Conservation (phyloP, 106 monocot genomes). For the Phalaenopsis equestris region DNA sequence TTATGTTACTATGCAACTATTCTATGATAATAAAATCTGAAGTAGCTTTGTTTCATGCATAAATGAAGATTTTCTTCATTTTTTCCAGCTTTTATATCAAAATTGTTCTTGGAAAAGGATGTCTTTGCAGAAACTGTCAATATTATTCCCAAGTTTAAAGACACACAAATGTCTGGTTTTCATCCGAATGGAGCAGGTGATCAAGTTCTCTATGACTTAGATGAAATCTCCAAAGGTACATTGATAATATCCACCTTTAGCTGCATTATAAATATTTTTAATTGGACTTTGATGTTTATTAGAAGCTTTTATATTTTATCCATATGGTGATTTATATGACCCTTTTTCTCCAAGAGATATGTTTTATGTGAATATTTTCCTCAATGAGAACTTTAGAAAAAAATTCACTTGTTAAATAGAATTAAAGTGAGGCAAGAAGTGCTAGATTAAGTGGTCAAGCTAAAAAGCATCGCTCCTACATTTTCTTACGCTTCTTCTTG, state of each 20-base stretch:
- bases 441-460: background rate
- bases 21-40: background rate
- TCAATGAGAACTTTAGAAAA: background rate
- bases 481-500: too few species aligned
- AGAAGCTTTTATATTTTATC: background rate
- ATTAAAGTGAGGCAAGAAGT: background rate
- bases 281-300: background rate
- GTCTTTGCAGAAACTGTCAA: slow-evolving; percentile 8
- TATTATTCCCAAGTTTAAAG: slow-evolving; percentile 12
- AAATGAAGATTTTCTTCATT: background rate
- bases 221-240: slow-evolving; percentile 14
- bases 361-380: background rate
- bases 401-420: background rate
- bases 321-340: background rate
- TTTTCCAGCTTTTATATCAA: slow-evolving; percentile 21
- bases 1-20: background rate
- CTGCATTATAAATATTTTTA: background rate
- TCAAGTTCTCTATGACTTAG: background rate
- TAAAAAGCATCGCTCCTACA: background rate
- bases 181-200: background rate
- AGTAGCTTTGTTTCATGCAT: background rate
- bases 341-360: background rate
- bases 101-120: slow-evolving; percentile 4
- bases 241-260: background rate
- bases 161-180: slow-evolving; percentile 4